Percentiles rank a stretch among this genome's conserved stretches.
Evolutionary conservation across 78 protist species (phyloP).

Genomic region (Monosiga brevicollis): DNA sequence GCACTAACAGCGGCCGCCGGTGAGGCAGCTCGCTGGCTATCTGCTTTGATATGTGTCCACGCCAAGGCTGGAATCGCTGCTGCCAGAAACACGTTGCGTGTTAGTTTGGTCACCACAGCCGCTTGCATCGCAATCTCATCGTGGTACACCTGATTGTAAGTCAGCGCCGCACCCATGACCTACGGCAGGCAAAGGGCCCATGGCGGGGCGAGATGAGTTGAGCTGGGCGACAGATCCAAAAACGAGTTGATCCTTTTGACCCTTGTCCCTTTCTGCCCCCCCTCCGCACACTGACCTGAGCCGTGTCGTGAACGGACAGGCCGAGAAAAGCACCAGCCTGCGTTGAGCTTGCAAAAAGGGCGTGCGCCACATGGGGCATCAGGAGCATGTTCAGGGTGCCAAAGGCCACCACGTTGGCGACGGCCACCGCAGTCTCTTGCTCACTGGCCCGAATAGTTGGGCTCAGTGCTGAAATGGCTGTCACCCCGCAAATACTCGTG

Average conservation of each 20-base stretch:
- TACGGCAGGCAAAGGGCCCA: no score
- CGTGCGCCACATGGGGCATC: constrained; percentile 29
- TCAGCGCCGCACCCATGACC: constrained; percentile 8
- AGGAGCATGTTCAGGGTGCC: constrained; percentile 42
- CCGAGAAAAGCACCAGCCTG: constrained; percentile 22
- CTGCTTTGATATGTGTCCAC: no score
- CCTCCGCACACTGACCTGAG: constrained; percentile 20
- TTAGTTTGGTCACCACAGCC: constrained; percentile 30
- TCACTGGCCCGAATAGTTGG: constrained; percentile 26
- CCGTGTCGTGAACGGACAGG: constrained; percentile 28
- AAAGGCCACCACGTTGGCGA: constrained; percentile 48
- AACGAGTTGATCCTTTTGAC: no score
- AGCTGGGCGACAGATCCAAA: no score
- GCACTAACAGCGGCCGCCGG: neutral
- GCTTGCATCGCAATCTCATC: neutral
- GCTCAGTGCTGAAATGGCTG: constrained; percentile 30
- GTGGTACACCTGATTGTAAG: constrained; percentile 4
- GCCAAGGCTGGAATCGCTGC: constrained; percentile 21
- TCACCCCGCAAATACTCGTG: constrained; percentile 28
- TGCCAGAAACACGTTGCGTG: constrained; percentile 23
- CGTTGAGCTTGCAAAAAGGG: neutral
- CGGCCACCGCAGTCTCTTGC: constrained; percentile 26
- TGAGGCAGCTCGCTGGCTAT: no score
- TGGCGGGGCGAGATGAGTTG: no score
- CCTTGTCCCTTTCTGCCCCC: no score